A percentile compares a stretch with the other conserved stretches of the same genome.
These are phyloP conservation scores for Penicillium antarcticum DNA, from an alignment of 495 filamentous ascomycete species.

Conservation along the genomic window DNA sequence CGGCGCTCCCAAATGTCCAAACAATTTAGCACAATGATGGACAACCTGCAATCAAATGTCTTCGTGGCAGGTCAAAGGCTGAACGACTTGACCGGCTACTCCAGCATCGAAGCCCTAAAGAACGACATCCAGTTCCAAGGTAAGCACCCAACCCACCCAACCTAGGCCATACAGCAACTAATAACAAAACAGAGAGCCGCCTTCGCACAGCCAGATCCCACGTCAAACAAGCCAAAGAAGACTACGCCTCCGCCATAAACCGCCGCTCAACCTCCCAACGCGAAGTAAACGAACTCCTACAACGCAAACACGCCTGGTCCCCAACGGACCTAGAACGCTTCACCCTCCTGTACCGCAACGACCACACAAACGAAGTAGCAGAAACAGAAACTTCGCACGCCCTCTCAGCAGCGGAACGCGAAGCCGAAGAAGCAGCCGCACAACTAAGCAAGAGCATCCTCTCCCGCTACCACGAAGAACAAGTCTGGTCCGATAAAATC, in stretches of 20 bases:
- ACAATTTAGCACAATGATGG: conserved; percentile 76
- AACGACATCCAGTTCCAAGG: conserved; percentile 66
- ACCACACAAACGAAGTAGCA: conserved; percentile 90
- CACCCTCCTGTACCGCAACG: conserved; percentile 84
- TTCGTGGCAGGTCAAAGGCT: conserved; percentile 82
- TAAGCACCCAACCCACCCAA: conserved; percentile 21
- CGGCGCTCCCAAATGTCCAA: conserved; percentile 70
- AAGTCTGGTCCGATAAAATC: conserved; percentile 99
- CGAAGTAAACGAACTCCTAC: conserved; percentile 90
- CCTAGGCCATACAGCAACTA: background rate
- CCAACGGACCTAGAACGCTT: conserved; percentile 88
- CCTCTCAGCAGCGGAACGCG: conserved; percentile 69
- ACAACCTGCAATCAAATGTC: conserved; percentile 79
- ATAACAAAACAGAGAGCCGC: conserved; percentile 47
- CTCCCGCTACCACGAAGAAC: conserved; percentile 94
- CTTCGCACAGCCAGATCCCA: conserved; percentile 60
- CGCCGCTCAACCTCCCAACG: conserved; percentile 83
- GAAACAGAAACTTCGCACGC: conserved; percentile 70
- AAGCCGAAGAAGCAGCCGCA: conserved; percentile 70
- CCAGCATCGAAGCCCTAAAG: conserved; percentile 84
- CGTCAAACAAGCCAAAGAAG: conserved; percentile 67
- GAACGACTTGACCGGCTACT: conserved; percentile 93
- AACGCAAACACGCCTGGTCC: conserved; percentile 90
- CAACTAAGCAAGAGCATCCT: conserved; percentile 77
- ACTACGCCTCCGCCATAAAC: conserved; percentile 73